Evolutionary conservation across 352 stramenopile species (phyloP), one percentile per base, ranked within the genome.

Genomic region (Aphanomyces stellatus): DNA sequence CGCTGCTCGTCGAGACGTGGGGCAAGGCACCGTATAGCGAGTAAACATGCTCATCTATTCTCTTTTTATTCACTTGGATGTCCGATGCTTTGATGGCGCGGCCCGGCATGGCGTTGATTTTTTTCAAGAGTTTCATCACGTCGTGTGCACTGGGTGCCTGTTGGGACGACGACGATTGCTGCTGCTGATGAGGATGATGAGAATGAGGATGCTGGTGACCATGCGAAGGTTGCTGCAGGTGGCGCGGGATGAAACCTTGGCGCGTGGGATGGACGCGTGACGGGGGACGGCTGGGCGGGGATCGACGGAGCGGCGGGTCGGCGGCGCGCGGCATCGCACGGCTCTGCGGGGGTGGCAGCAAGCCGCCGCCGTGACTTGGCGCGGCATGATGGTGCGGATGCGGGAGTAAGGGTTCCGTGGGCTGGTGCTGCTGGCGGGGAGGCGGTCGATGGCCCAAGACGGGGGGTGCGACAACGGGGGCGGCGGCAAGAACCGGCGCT

Each of bases 91-190:
- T 40, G 2, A 65, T 51, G 24, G n/a, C 67, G 56, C 4, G 61
- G 60, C 7, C 51, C 25, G 40, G 49, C 53, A 92, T 53, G 0
- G 78, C 81, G 55, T 91, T 89, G 27, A 94, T 72, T 63, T 91
- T 91, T 68, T 92, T 81, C 49, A 94, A 65, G 34, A 94, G 90
- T 5, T 82, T 93, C 84, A 93, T 94, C 30, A 94, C 86, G 11
- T 83, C 84, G 15, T 25, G 59, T 53, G 19, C 17, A 34, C 28
- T 42, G 35, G n/a, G 59, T 17, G 35, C 10, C 31, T 33, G 2
- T 10, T 48, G 37, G 3, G 11, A 31, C 17, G 17, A 17, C 33
- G 13, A 19, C 27, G 25, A n/a, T 17, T 8, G 35, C 22, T n/a
- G 24, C 5, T 24, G 35, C 10, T 22, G 3, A 7, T 13, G 2